Evolutionary conservation across 306 rosid genomes (phyloP), one percentile per base, ranked within the genome.

Genomic region (Ormosia semicastrata): DNA sequence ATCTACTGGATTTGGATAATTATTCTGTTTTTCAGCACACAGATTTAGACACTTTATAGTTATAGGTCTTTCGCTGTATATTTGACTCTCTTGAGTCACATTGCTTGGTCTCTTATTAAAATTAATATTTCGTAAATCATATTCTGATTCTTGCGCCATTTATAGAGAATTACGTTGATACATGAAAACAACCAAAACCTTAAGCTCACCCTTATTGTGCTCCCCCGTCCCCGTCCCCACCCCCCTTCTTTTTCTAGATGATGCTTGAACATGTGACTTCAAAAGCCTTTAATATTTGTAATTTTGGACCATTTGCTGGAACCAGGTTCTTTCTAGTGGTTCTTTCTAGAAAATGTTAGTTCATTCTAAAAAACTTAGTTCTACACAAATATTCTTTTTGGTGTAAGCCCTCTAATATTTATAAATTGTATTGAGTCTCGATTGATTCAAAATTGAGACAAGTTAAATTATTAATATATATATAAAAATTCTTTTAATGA

Each of bases 91-190:
- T 66, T 3, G 36, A 36, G 50, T 64, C 32, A 47, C 3, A 18
- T 56, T 43, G 32, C 58, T 29, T 46, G 12, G 44, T 58, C 40
- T 59, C 49, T 3, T 4, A 57, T 64, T 78, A 24, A 49, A 72
- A 78, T 56, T 75, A 71, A 71, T 54, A 78, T 41, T 30, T 43
- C 8, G 30, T 11, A 66, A 29, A 79, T 79, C 72, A 77, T 49
- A 82, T 82, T 86, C 89, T 68, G 71, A 86, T 86, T 82, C 89
- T 41, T 68, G 49, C 79, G 59, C 81, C 81, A 86, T 73, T 59
- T 52, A n/a, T 13, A 14, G 34, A 59, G 89, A 86, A 86, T 73
- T 74, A 37, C 34, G 36, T 30, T 40, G 77, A 36, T 65, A 46
- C 74, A 73, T 49, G 65, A 78, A 72, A 54, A 32, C 44, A 73